A percentile compares a stretch with the other conserved stretches of the same genome.
Evolutionary conservation across 495 filamentous ascomycete genomes (phyloP).

Genomic region (Corynascus novoguineensis): DNA sequence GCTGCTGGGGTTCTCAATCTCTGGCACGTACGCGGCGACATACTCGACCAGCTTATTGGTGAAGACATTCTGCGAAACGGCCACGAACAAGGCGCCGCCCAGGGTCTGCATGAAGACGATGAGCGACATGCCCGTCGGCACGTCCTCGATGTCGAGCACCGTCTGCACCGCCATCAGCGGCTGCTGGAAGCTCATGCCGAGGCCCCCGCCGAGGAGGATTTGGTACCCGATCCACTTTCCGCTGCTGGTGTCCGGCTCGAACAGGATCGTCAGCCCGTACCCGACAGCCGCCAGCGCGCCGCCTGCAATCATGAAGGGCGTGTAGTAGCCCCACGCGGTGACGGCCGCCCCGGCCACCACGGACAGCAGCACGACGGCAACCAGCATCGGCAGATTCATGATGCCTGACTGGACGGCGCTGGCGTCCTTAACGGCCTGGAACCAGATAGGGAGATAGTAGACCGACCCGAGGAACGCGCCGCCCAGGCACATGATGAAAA

Average conservation of each 20-base stretch:
- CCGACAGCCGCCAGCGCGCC: slow-evolving; percentile 59
- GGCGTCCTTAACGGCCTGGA: slow-evolving; percentile 74
- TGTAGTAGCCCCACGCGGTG: slow-evolving; percentile 66
- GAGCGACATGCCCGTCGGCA: slow-evolving; percentile 61
- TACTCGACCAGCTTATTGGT: slow-evolving; percentile 60
- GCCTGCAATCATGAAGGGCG: slow-evolving; percentile 62
- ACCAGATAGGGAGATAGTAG: slow-evolving; percentile 81
- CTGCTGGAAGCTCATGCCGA: slow-evolving; percentile 65
- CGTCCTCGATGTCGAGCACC: slow-evolving; percentile 53
- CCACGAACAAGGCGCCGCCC: slow-evolving; percentile 68
- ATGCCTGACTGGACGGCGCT: slow-evolving; percentile 68
- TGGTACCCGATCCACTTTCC: slow-evolving; percentile 74
- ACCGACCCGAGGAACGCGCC: slow-evolving; percentile 62
- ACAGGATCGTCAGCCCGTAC: slow-evolving; percentile 63
- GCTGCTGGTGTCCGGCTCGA: slow-evolving; percentile 48
- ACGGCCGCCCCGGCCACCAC: slow-evolving; percentile 58
- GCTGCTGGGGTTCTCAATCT: slow-evolving; percentile 38
- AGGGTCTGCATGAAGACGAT: slow-evolving; percentile 69
- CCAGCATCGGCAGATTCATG: slow-evolving; percentile 67
- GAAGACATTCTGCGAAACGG: slow-evolving; percentile 73
- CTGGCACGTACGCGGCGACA: slow-evolving; percentile 47
- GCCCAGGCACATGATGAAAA: slow-evolving; percentile 53
- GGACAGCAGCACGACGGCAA: slow-evolving; percentile 55
- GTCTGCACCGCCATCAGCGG: slow-evolving; percentile 65
- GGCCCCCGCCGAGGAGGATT: slow-evolving; percentile 60